phyloP scores from a whole-genome alignment of 306 rosid genomes.

The Benincasa hispida region DNA sequence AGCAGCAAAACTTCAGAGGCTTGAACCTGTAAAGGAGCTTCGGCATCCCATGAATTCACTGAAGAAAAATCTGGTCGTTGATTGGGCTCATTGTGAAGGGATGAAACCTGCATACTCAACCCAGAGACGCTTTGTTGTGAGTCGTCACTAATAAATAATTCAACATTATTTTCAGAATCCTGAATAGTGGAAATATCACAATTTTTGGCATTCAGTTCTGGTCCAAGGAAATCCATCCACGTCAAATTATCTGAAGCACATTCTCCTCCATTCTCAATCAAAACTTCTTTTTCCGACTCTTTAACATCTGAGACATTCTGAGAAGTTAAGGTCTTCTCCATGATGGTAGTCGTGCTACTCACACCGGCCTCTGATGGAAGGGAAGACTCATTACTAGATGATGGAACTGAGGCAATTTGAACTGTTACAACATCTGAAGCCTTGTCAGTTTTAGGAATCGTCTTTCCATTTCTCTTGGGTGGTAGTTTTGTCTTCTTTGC shows the following conservation, averaged over 20 bases:
- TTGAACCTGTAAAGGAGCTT: slow-evolving; percentile 61
- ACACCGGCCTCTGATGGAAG: slow-evolving; percentile 29
- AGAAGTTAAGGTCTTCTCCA: slow-evolving; percentile 22
- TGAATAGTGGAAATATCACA: slow-evolving; percentile 21
- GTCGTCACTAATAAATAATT: slow-evolving; percentile 14
- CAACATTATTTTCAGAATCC: slow-evolving; percentile 26
- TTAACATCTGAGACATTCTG: slow-evolving; percentile 28
- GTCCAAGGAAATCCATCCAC: slow-evolving; percentile 79
- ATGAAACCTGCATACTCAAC: slow-evolving; percentile 21
- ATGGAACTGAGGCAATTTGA: slow-evolving; percentile 28
- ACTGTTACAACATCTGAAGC: slow-evolving; percentile 22
- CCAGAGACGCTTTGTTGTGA: slow-evolving; percentile 28
- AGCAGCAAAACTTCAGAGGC: slow-evolving; percentile 59
- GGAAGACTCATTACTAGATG: slow-evolving; percentile 29
- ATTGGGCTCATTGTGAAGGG: slow-evolving; percentile 17
- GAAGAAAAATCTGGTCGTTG: slow-evolving; percentile 29
- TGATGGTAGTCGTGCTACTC: slow-evolving; percentile 13
- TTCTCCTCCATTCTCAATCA: slow-evolving; percentile 33
- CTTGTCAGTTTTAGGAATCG: slow-evolving; percentile 37
- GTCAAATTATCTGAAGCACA: slow-evolving; percentile 32
- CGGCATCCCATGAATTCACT: slow-evolving; percentile 49
- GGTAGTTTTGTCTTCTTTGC: slow-evolving; percentile 59
- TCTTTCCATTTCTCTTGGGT: slow-evolving; percentile 50
- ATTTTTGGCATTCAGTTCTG: slow-evolving; percentile 24
- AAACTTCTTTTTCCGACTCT: slow-evolving; percentile 27